Conservation (phyloP, 2,329 filamentous ascomycete genomes). For the Trematosphaeria pertusa region DNA sequence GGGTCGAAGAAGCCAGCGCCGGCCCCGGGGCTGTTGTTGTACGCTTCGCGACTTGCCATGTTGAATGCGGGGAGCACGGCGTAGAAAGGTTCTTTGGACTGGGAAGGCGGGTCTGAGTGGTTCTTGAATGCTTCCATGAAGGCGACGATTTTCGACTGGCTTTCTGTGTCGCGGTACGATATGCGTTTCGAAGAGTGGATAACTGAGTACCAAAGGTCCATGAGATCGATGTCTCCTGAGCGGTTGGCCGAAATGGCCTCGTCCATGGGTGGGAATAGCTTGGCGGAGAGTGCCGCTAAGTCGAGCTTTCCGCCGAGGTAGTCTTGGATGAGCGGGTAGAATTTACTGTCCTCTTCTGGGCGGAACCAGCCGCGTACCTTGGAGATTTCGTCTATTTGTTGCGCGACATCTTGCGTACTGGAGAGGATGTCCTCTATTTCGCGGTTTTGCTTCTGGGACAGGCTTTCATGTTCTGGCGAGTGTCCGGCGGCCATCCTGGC, state of each 20-base stretch:
- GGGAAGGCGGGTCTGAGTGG: conserved; percentile 25
- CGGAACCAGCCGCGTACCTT: conserved; percentile 38
- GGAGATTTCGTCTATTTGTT: conserved; percentile 40
- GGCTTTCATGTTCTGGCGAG: too few species aligned
- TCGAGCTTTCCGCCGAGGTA: conserved; percentile 26
- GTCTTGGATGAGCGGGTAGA: conserved; percentile 32
- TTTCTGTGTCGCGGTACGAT: conserved; percentile 16
- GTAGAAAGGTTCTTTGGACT: conserved; percentile 30
- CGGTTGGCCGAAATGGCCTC: conserved; percentile 25
- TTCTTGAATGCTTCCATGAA: conserved; percentile 34
- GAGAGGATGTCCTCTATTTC: conserved; percentile 27
- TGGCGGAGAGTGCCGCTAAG: conserved; percentile 20
- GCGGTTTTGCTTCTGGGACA: conserved; percentile 21
- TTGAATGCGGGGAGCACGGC: conserved; percentile 27
- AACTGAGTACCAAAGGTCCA: conserved; percentile 40
- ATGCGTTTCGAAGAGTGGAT: conserved; percentile 38
- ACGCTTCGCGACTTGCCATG: conserved; percentile 34
- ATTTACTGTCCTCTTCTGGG: conserved; percentile 28
- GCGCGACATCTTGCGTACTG: conserved; percentile 16
- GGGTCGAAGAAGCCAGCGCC: conserved; percentile 20
- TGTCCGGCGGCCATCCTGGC: too few species aligned
- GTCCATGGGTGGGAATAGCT: conserved; percentile 34
- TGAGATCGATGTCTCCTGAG: conserved; percentile 26
- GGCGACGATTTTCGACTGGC: conserved; percentile 26
- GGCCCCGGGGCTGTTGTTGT: conserved; percentile 36